These are phyloP conservation scores for Moricandia arvensis DNA, from an alignment of 345 rosid genomes.

Conservation along the genomic window DNA sequence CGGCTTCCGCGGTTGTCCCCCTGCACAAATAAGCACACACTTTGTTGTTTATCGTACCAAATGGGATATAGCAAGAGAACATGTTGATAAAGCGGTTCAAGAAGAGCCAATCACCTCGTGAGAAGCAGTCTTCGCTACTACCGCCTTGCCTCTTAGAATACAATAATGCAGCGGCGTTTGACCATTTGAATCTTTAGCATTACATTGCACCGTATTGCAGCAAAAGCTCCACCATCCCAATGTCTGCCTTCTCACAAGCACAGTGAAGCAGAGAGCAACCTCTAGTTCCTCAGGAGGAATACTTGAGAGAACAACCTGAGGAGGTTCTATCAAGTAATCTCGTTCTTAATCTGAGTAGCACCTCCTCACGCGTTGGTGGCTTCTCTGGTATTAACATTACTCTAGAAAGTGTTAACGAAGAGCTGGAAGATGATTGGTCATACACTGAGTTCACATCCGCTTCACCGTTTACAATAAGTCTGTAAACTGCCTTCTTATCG, in stretches of 20 bases:
- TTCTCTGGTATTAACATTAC: constrained; percentile 85
- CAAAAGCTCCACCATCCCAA: constrained; percentile 96
- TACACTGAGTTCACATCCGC: constrained; percentile 68
- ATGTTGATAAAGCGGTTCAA: neutral
- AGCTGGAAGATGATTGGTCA: constrained; percentile 60
- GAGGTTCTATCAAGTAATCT: constrained; percentile 71
- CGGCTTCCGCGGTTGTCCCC: constrained; percentile 76
- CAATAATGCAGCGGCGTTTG: constrained; percentile 82
- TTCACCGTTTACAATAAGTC: constrained; percentile 72
- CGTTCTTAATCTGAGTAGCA: constrained; percentile 54
- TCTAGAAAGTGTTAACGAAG: constrained; percentile 84
- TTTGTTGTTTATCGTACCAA: constrained; percentile 8
- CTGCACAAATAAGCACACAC: constrained; percentile 46
- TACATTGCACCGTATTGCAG: constrained; percentile 88
- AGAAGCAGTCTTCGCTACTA: constrained; percentile 75
- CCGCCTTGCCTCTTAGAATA: constrained; percentile 58
- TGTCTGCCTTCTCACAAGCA: constrained; percentile 91
- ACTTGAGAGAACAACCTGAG: constrained; percentile 55
- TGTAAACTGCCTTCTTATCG: constrained; percentile 90
- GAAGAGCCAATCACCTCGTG: constrained; percentile 50
- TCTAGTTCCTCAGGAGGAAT: constrained; percentile 54
- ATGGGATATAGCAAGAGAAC: neutral
- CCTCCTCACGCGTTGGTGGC: constrained; percentile 49
- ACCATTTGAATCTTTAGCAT: constrained; percentile 73
- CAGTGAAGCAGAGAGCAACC: constrained; percentile 92